phyloP scores from a whole-genome alignment of 192 early-diverging fungal genomes.

The Entophlyctis luteolus region DNA sequence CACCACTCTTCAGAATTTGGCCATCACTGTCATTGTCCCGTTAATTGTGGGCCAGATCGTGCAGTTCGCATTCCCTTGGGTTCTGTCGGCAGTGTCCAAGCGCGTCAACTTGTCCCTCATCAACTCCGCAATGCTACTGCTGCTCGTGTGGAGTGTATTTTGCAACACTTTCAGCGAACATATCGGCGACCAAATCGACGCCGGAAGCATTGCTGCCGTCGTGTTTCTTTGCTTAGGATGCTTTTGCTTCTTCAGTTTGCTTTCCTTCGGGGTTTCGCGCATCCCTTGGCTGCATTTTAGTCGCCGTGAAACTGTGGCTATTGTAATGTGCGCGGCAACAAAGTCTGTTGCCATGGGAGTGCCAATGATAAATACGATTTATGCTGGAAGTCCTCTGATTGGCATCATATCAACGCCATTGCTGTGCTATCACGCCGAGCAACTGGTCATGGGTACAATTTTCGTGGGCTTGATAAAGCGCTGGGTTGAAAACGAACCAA shows the following conservation, averaged over 20 bases:
- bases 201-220: constrained; percentile 51
- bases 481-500: constrained; percentile 54
- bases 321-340: constrained; percentile 68
- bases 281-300: constrained; percentile 39
- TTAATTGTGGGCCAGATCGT: constrained; percentile 53
- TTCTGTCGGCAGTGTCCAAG: constrained; percentile 44
- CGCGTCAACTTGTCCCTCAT: constrained; percentile 53
- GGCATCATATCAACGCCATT: constrained; percentile 64
- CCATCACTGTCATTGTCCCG: constrained; percentile 60
- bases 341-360: constrained; percentile 75
- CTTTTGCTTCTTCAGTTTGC: constrained; percentile 51
- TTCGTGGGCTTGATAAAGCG: constrained; percentile 53
- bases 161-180: constrained; percentile 63
- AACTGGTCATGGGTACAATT: constrained; percentile 62
- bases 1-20: constrained; percentile 51
- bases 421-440: constrained; percentile 70
- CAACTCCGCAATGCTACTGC: constrained; percentile 55
- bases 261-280: constrained; percentile 46
- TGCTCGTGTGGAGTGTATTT: constrained; percentile 71
- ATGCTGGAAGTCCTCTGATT: constrained; percentile 41
- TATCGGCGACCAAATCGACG: constrained; percentile 46
- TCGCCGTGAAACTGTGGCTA: constrained; percentile 56
- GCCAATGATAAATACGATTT: constrained; percentile 71
- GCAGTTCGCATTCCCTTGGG: constrained; percentile 22
- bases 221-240: constrained; percentile 46